Base-by-base conservation (phyloP, 2,329 filamentous ascomycete species). In the Aquanectria penicillioides region DNA sequence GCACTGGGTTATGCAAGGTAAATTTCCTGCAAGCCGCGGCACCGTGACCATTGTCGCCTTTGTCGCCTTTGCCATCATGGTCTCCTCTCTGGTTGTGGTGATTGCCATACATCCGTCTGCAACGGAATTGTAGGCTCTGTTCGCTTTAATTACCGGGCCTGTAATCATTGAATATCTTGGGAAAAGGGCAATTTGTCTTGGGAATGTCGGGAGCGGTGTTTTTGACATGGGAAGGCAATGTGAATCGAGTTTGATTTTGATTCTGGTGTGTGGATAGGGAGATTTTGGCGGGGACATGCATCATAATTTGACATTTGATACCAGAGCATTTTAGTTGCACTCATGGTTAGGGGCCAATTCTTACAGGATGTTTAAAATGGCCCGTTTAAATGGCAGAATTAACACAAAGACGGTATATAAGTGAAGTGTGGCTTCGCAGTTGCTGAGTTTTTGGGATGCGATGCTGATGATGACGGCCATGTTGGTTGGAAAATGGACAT, bases 21-120 rank as follows among this genome's bases (percentile, higher is more conserved):
- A 93, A 74, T 94, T 94, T 68, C 91, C 91, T 0, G 90, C 91
- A 7, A 91, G 89, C 66, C 82, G 92, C 63, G 91, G 90, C 4
- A 92, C 90, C 18, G 86, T 95, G 38, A 79, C 92, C 41, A 67
- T 93, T 31, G 85, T 94, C 26, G 85, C 88, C 8, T 75, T 86
- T 15, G 83, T 93, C 38, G 86, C 90, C 4, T 79, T 87, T 70
- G 80, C 82, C 4, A 79, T 90, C 59, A 89, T 89, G 81, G 72
- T 88, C 31, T 79, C 82, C 23, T 86, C 83, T 43, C 73, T 90
- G 60, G 78, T 86, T 12, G 82, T 89, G 4, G 84, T 89, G 2
- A 71, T 89, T 40, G 80, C 85, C 13, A 83, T 87, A 48, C 82
- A 85, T 25, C 76, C 77, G 17, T 57, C 62, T 3, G 59, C 62